These are phyloP conservation scores for Hebeloma cylindrosporum DNA, from an alignment of 768 basidiomycete species.

Conservation along the genomic window DNA sequence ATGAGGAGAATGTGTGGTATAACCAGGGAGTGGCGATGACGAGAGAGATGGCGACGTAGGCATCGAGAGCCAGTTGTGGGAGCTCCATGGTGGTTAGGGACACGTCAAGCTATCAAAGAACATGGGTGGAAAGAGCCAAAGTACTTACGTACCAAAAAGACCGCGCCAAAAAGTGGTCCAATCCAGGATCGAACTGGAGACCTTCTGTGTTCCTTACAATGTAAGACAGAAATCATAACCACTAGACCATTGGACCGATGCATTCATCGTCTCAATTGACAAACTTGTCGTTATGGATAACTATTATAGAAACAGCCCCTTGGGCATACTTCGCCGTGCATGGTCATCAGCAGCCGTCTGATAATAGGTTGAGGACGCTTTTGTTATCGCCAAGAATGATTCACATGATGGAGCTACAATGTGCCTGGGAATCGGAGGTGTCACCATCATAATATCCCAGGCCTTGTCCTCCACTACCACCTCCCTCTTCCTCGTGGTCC, in stretches of 20 bases:
- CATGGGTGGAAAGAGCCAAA: too few species aligned
- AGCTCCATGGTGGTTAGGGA: constrained; percentile 14
- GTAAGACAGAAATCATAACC: constrained; percentile 56
- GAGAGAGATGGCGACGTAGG: constrained; percentile 20
- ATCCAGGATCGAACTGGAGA: constrained; percentile 47
- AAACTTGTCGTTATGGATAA: neutral
- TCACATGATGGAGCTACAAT: too few species aligned
- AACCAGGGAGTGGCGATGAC: constrained; percentile 29
- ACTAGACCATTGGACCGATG: constrained; percentile 56
- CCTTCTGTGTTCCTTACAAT: constrained; percentile 34
- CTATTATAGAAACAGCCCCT: too few species aligned
- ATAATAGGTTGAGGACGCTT: too few species aligned
- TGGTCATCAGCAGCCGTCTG: too few species aligned
- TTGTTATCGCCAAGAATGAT: too few species aligned
- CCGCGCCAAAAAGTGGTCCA: constrained; percentile 38
- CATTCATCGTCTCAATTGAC: neutral
- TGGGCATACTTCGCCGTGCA: too few species aligned
- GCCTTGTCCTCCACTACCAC: too few species aligned
- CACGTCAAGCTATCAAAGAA: constrained; percentile 14
- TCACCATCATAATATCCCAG: too few species aligned
- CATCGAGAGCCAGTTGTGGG: constrained; percentile 23
- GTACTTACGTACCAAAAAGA: neutral
- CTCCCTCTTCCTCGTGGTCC: too few species aligned
- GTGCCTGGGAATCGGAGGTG: too few species aligned
- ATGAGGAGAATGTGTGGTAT: constrained; percentile 19